phyloP scores from a whole-genome alignment of 768 basidiomycete species.

The Phanerochaete carnosa region DNA sequence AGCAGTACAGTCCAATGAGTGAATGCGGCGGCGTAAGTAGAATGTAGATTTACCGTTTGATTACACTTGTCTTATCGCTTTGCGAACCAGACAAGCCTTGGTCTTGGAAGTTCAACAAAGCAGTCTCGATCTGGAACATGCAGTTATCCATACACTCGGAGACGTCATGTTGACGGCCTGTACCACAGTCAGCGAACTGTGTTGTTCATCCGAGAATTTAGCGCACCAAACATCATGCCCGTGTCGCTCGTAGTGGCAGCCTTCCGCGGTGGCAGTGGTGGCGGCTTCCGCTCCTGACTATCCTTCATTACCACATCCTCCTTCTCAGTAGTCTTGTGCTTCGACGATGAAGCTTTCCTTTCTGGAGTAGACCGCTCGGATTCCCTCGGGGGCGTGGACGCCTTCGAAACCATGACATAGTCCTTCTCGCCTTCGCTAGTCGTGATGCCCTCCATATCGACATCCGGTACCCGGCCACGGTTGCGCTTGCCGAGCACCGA shows the following conservation, averaged over 20 bases:
- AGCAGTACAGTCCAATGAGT: neutral
- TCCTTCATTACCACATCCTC: constrained; percentile 31
- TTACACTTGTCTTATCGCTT: constrained; percentile 67
- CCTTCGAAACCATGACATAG: constrained; percentile 38
- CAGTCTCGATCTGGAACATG: constrained; percentile 97
- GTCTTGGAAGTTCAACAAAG: constrained; percentile 71
- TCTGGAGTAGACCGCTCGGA: constrained; percentile 5
- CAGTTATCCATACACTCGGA: constrained; percentile 99
- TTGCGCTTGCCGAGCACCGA: constrained; percentile 71
- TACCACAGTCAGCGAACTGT: neutral
- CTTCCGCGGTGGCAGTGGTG: constrained; percentile 57
- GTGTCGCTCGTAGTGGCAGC: constrained; percentile 57
- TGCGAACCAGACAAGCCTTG: constrained; percentile 39
- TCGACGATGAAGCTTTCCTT: constrained; percentile 19
- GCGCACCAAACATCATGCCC: constrained; percentile 87
- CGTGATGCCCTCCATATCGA: constrained; percentile 36
- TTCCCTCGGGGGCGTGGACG: constrained; percentile 27
- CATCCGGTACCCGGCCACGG: constrained; percentile 33
- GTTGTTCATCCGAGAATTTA: neutral
- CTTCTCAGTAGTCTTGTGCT: constrained; percentile 6
- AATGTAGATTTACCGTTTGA: constrained; percentile 63
- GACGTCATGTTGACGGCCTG: constrained; percentile 96
- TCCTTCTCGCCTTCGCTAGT: neutral
- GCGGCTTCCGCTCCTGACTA: constrained; percentile 37
- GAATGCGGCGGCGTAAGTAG: neutral